A percentile compares a stretch with the other conserved stretches of the same genome.
Evolutionary conservation across 2,329 filamentous ascomycete genomes (phyloP).

Genomic region (Alternaria sp.): DNA sequence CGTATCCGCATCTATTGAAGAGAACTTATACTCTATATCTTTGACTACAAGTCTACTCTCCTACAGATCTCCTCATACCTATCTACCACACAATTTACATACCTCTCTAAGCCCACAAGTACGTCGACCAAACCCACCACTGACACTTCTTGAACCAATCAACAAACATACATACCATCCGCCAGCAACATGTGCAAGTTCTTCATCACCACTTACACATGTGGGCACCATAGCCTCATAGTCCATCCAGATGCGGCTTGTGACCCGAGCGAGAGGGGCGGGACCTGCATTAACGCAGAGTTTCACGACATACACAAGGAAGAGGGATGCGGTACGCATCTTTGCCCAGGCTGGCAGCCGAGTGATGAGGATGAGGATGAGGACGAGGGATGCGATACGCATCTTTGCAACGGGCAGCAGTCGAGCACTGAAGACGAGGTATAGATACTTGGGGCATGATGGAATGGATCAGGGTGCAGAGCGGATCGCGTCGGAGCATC

Average conservation of each 20-base stretch:
- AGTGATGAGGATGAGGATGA: background rate
- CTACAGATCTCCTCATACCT: background rate
- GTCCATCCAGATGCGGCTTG: background rate
- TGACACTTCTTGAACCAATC: background rate
- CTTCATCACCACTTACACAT: background rate
- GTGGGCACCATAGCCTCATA: background rate
- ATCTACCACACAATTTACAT: background rate
- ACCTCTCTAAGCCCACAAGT: background rate
- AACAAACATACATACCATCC: background rate
- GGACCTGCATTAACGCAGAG: background rate
- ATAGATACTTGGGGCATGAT: background rate
- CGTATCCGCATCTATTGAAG: background rate
- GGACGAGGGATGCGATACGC: background rate
- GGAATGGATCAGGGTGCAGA: background rate
- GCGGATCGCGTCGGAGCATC: background rate
- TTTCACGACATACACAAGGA: background rate
- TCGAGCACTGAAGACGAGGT: background rate
- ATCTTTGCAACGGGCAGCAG: background rate
- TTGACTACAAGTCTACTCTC: background rate
- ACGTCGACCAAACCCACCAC: background rate
- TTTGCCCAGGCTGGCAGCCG: background rate
- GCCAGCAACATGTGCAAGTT: background rate
- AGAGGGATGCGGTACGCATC: background rate
- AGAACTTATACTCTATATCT: background rate
- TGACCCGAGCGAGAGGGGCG: background rate